Base-by-base conservation (phyloP, 331 rosid species). In the Erythrophleum ivorense region DNA sequence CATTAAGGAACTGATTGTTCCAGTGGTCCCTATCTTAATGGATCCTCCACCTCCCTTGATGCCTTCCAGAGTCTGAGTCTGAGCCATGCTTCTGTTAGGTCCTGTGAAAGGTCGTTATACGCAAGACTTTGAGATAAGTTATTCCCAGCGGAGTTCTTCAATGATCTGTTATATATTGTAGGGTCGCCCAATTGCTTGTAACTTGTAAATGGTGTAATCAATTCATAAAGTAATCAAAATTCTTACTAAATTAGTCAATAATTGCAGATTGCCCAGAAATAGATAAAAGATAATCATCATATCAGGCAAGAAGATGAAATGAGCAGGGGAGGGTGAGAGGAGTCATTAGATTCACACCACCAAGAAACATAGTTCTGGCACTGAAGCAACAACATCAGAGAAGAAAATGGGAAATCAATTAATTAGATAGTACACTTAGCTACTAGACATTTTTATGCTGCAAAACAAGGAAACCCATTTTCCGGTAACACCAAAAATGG, bases 31-130 rank as follows among this genome's bases (percentile, higher is more conserved):
- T 6, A 96, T 83, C 80, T 83, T 91, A 82, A 96, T 86, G 81
- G 98, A 92, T 70, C 95, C 97, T 71, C 97, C 97, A 81, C 97
- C 91, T 16, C 92, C 93, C 80, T 91, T 94, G 31, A 87, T 84
- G 71, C 89, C 81, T 86, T 96, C 92, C 48, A 90, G 80, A 43
- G 86, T 85, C 82, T 88, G 91, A 88, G 91, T 83, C 83, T 88
- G 92, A 90, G 91, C 92, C 99, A 94, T 95, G 77, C 81, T 80
- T 73, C 75, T 48, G 71, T 77, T 79, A 58, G 81, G 85, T 85
- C 78, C 68, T 73, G 78, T 38, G 18, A 24, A 71, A 65, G 46
- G 77, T 85, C 73, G 45, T n/a, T 19, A 18, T 24, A 48, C 24
- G 58, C 58, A 71, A 48, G 18, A 2, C 58, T 71, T 24, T 24